Conservation (phyloP, 164 flowering plant species). For the Brasenia schreberi region DNA sequence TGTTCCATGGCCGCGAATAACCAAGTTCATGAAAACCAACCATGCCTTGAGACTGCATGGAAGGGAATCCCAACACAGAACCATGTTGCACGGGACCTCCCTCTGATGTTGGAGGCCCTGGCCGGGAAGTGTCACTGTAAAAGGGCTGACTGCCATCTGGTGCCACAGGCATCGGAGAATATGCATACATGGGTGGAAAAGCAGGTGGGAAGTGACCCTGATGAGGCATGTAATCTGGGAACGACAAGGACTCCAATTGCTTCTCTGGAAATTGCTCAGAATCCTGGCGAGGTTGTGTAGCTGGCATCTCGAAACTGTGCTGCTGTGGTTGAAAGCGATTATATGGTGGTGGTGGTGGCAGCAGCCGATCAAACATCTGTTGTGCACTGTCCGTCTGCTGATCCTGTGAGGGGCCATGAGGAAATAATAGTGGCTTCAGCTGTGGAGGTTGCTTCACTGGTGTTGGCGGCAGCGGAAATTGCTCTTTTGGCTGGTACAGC, state of each 20-base stretch:
- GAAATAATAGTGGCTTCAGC: slow-evolving; percentile 8
- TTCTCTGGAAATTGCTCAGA: slow-evolving; percentile 39
- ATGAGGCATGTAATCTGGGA: slow-evolving; percentile 29
- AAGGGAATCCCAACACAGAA: slow-evolving; percentile 52
- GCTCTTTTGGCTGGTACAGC: slow-evolving; percentile 33
- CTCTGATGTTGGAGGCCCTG: slow-evolving; percentile 33
- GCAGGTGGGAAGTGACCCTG: slow-evolving; percentile 37
- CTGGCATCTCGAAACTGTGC: slow-evolving; percentile 27
- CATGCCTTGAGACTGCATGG: slow-evolving; percentile 21
- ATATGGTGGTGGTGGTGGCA: slow-evolving; percentile 6
- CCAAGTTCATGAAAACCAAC: slow-evolving; percentile 19
- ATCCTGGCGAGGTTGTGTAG: slow-evolving; percentile 25
- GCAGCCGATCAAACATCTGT: slow-evolving; percentile 29
- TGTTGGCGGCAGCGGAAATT: slow-evolving; percentile 24
- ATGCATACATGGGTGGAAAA: slow-evolving; percentile 39
- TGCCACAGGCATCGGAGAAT: slow-evolving; percentile 14
- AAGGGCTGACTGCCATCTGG: slow-evolving; percentile 53
- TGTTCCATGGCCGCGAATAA: slow-evolving; percentile 51
- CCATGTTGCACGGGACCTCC: slow-evolving; percentile 44
- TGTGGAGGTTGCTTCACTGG: slow-evolving; percentile 11
- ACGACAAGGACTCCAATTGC: slow-evolving; percentile 22
- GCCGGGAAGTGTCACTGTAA: slow-evolving; percentile 41
- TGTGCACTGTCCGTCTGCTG: slow-evolving; percentile 24
- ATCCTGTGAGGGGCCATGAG: slow-evolving; percentile 31
- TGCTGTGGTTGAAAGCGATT: slow-evolving; percentile 36